Percentiles rank a stretch among this genome's conserved stretches.
Conservation (phyloP, 1,284 basidiomycete genomes). For the Nidula niveotomentosa region DNA sequence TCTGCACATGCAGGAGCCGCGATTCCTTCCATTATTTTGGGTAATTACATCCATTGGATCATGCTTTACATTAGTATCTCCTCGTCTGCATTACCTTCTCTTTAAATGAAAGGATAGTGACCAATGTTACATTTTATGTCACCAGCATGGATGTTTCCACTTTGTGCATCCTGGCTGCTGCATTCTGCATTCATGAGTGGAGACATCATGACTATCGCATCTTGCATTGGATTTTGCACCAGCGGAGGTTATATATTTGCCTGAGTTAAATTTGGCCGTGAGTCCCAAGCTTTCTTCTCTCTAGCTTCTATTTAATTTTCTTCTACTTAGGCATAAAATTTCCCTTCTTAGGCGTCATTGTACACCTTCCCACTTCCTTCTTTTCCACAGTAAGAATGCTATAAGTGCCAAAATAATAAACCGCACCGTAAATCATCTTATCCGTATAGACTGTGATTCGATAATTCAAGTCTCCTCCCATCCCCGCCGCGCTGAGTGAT, state of each 20-base stretch:
- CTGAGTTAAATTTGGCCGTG: constrained; percentile 35
- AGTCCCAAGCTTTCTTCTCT: constrained; percentile 9
- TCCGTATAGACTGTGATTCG: constrained; percentile 34
- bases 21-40: background rate
- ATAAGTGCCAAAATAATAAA: constrained; percentile 19
- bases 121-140: too few species aligned
- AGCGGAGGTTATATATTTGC: constrained; percentile 25
- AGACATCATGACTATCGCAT: constrained; percentile 30
- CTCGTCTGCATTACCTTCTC: background rate
- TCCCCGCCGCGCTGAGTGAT: constrained; percentile 23
- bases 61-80: background rate
- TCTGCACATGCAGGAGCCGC: background rate
- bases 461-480: constrained; percentile 35
- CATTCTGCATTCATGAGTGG: constrained; percentile 9
- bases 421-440: background rate
- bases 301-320: background rate
- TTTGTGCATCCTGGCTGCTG: constrained; percentile 27
- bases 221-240: constrained; percentile 28
- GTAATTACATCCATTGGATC: background rate
- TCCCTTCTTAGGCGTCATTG: background rate
- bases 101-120: background rate
- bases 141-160: constrained; percentile 31
- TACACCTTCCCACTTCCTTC: background rate
- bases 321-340: background rate
- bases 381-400: constrained; percentile 37